Conservation (phyloP, 768 basidiomycete species). For the Phaeolepiota aurea region DNA sequence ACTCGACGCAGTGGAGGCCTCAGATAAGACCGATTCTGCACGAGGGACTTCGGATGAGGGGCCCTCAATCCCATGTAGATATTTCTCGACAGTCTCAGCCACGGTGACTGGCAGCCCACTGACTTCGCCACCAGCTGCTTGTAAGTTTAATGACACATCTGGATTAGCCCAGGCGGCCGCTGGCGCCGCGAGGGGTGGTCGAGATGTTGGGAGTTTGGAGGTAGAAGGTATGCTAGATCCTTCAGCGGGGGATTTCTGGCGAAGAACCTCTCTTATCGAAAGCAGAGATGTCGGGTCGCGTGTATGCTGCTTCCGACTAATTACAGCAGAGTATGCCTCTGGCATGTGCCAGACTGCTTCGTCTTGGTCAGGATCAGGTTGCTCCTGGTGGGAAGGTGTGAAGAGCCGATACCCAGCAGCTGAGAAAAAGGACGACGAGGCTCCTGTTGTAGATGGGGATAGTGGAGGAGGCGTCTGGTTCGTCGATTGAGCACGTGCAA, state of each 20-base stretch:
- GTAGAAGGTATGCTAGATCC: slow-evolving; percentile 8
- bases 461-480: slow-evolving; percentile 13
- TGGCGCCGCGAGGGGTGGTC: slow-evolving; percentile 13
- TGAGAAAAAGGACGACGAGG: slow-evolving; percentile 42
- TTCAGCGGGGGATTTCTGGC: slow-evolving; percentile 40
- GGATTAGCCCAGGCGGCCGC: slow-evolving; percentile 49
- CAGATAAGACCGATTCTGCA: slow-evolving; percentile 16
- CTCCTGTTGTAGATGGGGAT: slow-evolving; percentile 15
- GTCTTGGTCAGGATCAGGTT: slow-evolving; percentile 55
- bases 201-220: slow-evolving; percentile 8
- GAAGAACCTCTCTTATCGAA: slow-evolving; percentile 53
- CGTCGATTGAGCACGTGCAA: slow-evolving; percentile 16
- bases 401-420: slow-evolving; percentile 44
- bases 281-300: slow-evolving; percentile 50
- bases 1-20: slow-evolving; percentile 8
- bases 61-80: slow-evolving; percentile 35
- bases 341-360: slow-evolving; percentile 51
- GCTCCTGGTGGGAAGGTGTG: slow-evolving; percentile 23
- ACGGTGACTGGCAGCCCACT: slow-evolving; percentile 22
- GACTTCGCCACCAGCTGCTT: slow-evolving; percentile 44
- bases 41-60: slow-evolving; percentile 15
- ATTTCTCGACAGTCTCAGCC: slow-evolving; percentile 31
- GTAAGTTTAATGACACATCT: slow-evolving; percentile 43
- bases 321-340: slow-evolving; percentile 51
- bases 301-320: slow-evolving; percentile 56